Base-by-base conservation (phyloP, 1,139 yeast species). In the Saccharomycopsis crataegensis region DNA sequence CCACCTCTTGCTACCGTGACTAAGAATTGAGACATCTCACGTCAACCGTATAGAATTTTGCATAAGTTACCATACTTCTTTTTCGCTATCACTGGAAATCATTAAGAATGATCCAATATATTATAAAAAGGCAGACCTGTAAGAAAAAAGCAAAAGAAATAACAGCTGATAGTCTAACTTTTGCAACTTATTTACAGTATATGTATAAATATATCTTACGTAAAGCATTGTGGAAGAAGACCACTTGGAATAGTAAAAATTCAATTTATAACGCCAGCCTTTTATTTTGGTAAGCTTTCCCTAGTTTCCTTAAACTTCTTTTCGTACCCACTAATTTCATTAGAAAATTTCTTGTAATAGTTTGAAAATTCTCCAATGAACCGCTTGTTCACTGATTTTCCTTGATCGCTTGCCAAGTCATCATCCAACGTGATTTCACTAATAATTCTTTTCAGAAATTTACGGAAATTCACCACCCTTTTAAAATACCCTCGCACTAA, bases 1-100 rank as follows among this genome's bases (percentile, higher is more conserved):
- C 57, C 57, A 6, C 57, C 57, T 6, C 16, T 49, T n/a, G 57
- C 43, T 3, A 40, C 55, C 12, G 57, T 54, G 28, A 48, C 55
- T 33, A 54, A 54, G 46, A 34, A 53, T 14, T 16, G 12, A 9
- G 11, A 44, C 28, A 22, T 22, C 28, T 22, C 28, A 22, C 28
- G 2, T 22, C 28, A 22, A 22, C 28, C 4, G 28, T 4, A 22
- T 22, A 22, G 28, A 22, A 22, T 22, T 22, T 22, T 22, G 28
- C 2, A 22, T 22, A 22, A 22, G 2, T 22, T 22, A 4, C 4
- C 28, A 22, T 22, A 22, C 28, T 22, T 3, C 4, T 22, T 22
- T 22, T 22, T 4, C 28, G 28, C 28, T 22, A 22, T 4, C 2
- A 3, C 28, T 22, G 4, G 28, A 4, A 22, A 22, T 22, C 28